Evolutionary conservation across 306 rosid species (phyloP).

Genomic region (Cucurbita pepo): DNA sequence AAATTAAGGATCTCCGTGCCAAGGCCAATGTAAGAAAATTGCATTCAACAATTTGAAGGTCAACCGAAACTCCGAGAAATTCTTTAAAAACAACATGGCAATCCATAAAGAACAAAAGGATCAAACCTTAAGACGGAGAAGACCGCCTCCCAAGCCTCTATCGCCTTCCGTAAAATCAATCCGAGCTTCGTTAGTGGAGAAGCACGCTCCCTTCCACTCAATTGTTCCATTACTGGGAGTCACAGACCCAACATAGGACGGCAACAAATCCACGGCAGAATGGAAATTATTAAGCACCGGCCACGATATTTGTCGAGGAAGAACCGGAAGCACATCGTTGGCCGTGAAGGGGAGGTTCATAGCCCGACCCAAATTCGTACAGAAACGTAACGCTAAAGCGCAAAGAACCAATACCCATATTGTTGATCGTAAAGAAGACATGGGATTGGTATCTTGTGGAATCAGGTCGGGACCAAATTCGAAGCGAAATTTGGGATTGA

Average conservation of each 20-base stretch:
- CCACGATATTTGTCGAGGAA: conserved; percentile 75
- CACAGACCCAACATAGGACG: conserved; percentile 69
- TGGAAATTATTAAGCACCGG: conserved; percentile 80
- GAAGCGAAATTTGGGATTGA: not conserved
- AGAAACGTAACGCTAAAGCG: conserved; percentile 17
- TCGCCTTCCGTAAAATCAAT: conserved; percentile 38
- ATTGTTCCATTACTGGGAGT: conserved; percentile 43
- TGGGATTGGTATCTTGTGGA: conserved; percentile 4
- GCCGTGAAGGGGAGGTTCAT: conserved; percentile 54
- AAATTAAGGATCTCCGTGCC: not conserved
- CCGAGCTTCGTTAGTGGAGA: conserved; percentile 49
- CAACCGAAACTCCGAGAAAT: not conserved
- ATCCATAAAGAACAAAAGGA: not conserved
- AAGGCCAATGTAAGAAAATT: not conserved
- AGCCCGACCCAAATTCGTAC: conserved; percentile 15
- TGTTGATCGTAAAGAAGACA: conserved; percentile 11
- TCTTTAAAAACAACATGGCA: not conserved
- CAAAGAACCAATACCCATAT: conserved; percentile 14
- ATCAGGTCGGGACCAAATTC: not conserved
- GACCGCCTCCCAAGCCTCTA: conserved; percentile 58
- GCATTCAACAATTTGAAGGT: not conserved
- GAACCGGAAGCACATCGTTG: conserved; percentile 78
- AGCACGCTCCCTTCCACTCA: conserved; percentile 85
- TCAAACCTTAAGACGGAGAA: conserved; percentile 70
- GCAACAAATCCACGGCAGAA: conserved; percentile 86